phyloP scores from a whole-genome alignment of 2,329 filamentous ascomycete genomes.

The Fusarium sp. region DNA sequence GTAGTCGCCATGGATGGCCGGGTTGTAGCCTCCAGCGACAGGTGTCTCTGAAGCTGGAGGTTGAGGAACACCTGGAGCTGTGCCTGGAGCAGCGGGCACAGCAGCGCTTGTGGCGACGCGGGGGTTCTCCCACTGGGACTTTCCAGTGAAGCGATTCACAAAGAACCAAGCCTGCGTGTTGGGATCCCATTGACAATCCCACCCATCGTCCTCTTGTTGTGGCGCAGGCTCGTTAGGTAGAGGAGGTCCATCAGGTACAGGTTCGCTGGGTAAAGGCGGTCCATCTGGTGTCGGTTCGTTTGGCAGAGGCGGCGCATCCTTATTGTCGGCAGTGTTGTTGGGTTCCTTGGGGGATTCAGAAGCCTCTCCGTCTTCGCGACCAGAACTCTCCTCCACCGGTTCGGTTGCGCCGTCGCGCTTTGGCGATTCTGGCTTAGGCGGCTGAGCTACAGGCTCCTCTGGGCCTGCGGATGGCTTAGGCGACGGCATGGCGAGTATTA shows the following conservation, averaged over 20 bases:
- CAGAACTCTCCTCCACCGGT: slow-evolving; percentile 15
- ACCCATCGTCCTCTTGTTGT: slow-evolving; percentile 77
- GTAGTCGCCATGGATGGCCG: slow-evolving; percentile 95
- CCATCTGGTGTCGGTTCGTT: slow-evolving; percentile 48
- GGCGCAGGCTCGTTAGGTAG: slow-evolving; percentile 59
- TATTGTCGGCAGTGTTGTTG: slow-evolving; percentile 24
- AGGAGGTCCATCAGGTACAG: slow-evolving; percentile 51
- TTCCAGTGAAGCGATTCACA: slow-evolving; percentile 81
- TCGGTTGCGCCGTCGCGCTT: slow-evolving; percentile 32
- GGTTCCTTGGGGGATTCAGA: slow-evolving; percentile 22
- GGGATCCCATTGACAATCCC: slow-evolving; percentile 84
- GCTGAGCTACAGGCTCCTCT: slow-evolving; percentile 31
- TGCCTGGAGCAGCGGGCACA: slow-evolving; percentile 49
- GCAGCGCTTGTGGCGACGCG: slow-evolving; percentile 68
- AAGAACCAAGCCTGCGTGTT: slow-evolving; percentile 81
- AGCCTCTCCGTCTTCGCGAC: slow-evolving; percentile 46
- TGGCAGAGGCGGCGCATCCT: slow-evolving; percentile 54
- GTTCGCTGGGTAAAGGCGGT: slow-evolving; percentile 52
- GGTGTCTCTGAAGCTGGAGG: slow-evolving; percentile 53
- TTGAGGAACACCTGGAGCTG: slow-evolving; percentile 42
- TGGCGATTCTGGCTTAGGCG: slow-evolving; percentile 24
- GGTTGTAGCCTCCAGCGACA: slow-evolving; percentile 86
- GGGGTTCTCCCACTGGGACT: slow-evolving; percentile 88
- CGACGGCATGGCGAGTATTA: slow-evolving; percentile 38
- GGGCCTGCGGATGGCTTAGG: slow-evolving; percentile 28